phyloP scores from a whole-genome alignment of 2,329 filamentous ascomycete species.

The Hypoxylon rubiginosum region DNA sequence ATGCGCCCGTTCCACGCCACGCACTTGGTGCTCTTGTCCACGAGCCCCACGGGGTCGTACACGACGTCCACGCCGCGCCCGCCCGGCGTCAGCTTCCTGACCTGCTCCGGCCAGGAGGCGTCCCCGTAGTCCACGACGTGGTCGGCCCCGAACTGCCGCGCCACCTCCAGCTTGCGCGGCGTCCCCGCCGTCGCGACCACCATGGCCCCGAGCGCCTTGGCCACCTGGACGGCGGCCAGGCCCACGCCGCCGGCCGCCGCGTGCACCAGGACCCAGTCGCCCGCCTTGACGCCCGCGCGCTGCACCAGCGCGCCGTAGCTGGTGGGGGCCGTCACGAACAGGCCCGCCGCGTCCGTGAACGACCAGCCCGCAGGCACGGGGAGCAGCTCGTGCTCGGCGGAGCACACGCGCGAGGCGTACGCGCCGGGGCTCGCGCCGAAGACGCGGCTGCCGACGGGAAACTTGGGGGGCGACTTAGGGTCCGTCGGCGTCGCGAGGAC shows the following conservation, averaged over 20 bases:
- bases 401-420: constrained; percentile 82
- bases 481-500: constrained; percentile 75
- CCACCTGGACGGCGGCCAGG: constrained; percentile 90
- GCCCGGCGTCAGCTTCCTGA: constrained; percentile 83
- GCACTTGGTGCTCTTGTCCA: constrained; percentile 90
- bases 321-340: constrained; percentile 94
- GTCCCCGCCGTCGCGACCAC: constrained; percentile 95
- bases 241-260: constrained; percentile 94
- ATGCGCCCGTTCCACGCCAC: constrained; percentile 93
- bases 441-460: constrained; percentile 82
- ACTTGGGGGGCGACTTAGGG: constrained; percentile 64
- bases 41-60: constrained; percentile 92
- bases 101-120: constrained; percentile 72
- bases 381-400: constrained; percentile 75
- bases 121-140: constrained; percentile 83
- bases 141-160: constrained; percentile 85
- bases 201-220: constrained; percentile 89
- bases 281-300: constrained; percentile 80
- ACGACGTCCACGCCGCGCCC: constrained; percentile 87
- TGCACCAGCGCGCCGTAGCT: constrained; percentile 86
- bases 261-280: constrained; percentile 91
- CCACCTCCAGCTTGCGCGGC: constrained; percentile 82
- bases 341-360: constrained; percentile 84
- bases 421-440: constrained; percentile 90
- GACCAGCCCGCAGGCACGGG: constrained; percentile 86